phyloP scores from a whole-genome alignment of 768 basidiomycete species.

The Gyrodon lividus region DNA sequence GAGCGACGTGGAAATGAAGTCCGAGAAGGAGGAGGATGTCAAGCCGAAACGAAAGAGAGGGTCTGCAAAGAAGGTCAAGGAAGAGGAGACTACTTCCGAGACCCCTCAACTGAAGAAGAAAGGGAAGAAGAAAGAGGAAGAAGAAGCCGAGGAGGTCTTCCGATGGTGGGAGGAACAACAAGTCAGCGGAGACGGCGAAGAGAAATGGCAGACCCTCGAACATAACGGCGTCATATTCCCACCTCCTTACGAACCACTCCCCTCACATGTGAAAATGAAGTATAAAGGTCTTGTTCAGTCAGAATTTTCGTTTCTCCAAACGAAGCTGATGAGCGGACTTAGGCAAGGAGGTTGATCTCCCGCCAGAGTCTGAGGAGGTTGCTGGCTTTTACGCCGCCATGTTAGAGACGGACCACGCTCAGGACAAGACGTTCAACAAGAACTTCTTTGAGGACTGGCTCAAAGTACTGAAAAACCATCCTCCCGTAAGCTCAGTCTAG shows the following conservation, averaged over 20 bases:
- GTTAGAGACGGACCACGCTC: slow-evolving; percentile 88
- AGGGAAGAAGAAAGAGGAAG: slow-evolving; percentile 58
- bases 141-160: slow-evolving; percentile 64
- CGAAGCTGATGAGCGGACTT: slow-evolving; percentile 18
- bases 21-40: slow-evolving; percentile 49
- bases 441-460: slow-evolving; percentile 96
- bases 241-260: slow-evolving; percentile 86
- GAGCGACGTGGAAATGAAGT: slow-evolving; percentile 45
- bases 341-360: slow-evolving; percentile 80
- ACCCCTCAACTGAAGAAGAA: slow-evolving; percentile 51
- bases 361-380: slow-evolving; percentile 90
- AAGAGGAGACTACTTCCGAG: slow-evolving; percentile 42
- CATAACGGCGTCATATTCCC: slow-evolving; percentile 96
- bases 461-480: slow-evolving; percentile 70
- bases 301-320: slow-evolving; percentile 7
- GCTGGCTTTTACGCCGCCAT: slow-evolving; percentile 94
- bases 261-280: slow-evolving; percentile 84
- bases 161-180: slow-evolving; percentile 85
- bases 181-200: slow-evolving; percentile 67
- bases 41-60: slow-evolving; percentile 46
- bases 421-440: slow-evolving; percentile 83
- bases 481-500: slow-evolving; percentile 62
- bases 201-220: slow-evolving; percentile 94
- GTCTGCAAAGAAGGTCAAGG: slow-evolving; percentile 52
- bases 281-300: slow-evolving; percentile 72